Conservation (phyloP, 768 basidiomycete genomes). For the Boletus tomentosulus region DNA sequence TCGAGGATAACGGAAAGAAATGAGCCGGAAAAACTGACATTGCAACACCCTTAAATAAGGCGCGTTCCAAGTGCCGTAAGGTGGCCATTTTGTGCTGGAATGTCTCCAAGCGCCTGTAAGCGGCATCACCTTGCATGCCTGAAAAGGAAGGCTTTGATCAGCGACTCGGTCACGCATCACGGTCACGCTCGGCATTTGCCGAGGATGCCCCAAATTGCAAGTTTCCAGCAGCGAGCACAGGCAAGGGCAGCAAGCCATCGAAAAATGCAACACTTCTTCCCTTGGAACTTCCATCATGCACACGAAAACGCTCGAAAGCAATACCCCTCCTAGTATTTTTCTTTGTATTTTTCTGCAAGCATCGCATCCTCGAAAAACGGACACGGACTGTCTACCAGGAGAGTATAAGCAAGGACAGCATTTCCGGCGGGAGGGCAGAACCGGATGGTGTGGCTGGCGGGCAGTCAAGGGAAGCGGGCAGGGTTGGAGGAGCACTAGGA, state of each 20-base stretch:
- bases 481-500: slow-evolving; percentile 22
- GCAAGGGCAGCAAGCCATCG: slow-evolving; percentile 14
- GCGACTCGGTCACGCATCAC: slow-evolving; percentile 11
- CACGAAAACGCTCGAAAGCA: slow-evolving; percentile 10
- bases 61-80: slow-evolving; percentile 21
- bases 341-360: slow-evolving; percentile 1
- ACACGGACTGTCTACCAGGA: neutral
- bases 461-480: slow-evolving; percentile 21
- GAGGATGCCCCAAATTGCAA: slow-evolving; percentile 16
- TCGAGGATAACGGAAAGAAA: slow-evolving; percentile 4
- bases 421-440: neutral
- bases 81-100: neutral
- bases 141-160: slow-evolving; percentile 20
- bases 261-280: slow-evolving; percentile 30
- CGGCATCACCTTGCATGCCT: slow-evolving; percentile 16
- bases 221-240: slow-evolving; percentile 23
- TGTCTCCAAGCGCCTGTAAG: neutral
- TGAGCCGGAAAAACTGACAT: neutral
- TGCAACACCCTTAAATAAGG: slow-evolving; percentile 15
- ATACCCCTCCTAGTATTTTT: slow-evolving; percentile 1
- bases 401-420: neutral
- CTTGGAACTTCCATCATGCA: slow-evolving; percentile 33
- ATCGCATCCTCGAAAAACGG: neutral
- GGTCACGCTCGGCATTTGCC: slow-evolving; percentile 24
- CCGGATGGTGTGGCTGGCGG: slow-evolving; percentile 12